Percentiles rank a stretch among this genome's conserved stretches.
These are phyloP conservation scores for Phlyctochytrium arcticum DNA, from an alignment of 192 early-diverging fungal genomes.

Conservation along the genomic window DNA sequence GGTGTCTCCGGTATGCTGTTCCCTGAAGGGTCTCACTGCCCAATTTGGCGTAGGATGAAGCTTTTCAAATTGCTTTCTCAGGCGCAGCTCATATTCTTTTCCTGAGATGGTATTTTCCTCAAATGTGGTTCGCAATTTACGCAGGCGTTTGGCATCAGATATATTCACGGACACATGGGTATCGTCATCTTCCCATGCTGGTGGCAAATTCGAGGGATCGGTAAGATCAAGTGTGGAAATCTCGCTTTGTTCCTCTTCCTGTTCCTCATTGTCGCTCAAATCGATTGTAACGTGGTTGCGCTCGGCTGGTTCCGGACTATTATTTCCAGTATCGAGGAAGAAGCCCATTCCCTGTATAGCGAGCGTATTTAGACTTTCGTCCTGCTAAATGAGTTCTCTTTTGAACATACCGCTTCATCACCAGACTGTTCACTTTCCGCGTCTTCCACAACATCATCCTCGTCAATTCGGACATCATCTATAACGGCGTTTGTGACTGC, in stretches of 20 bases:
- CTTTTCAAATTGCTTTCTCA: slow-evolving; percentile 80
- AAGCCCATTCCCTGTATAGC: slow-evolving; percentile 7
- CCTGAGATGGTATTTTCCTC: slow-evolving; percentile 72
- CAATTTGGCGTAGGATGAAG: slow-evolving; percentile 83
- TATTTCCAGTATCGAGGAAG: slow-evolving; percentile 25
- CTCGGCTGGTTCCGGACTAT: slow-evolving; percentile 16
- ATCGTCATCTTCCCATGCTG: slow-evolving; percentile 87
- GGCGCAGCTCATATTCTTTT: slow-evolving; percentile 75
- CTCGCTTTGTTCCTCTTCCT: slow-evolving; percentile 9
- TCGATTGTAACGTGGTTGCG: neutral
- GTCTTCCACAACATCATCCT: slow-evolving; percentile 34
- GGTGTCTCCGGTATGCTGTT: slow-evolving; percentile 2
- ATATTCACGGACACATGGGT: slow-evolving; percentile 69
- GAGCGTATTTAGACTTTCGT: neutral
- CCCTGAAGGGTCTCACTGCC: slow-evolving; percentile 47
- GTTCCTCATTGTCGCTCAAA: too few species aligned
- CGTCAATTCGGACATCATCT: slow-evolving; percentile 26
- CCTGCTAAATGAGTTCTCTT: neutral
- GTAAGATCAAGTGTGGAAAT: neutral
- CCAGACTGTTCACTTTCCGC: slow-evolving; percentile 30
- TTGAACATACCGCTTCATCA: slow-evolving; percentile 11
- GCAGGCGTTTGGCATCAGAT: slow-evolving; percentile 54
- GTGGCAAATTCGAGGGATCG: neutral
- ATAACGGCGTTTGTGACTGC: slow-evolving; percentile 4
- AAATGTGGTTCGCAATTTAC: slow-evolving; percentile 74